Percentiles rank a stretch among this genome's conserved stretches.
phyloP scores from a whole-genome alignment of 2,329 filamentous ascomycete species.

The Rugonectria rugulosa region DNA sequence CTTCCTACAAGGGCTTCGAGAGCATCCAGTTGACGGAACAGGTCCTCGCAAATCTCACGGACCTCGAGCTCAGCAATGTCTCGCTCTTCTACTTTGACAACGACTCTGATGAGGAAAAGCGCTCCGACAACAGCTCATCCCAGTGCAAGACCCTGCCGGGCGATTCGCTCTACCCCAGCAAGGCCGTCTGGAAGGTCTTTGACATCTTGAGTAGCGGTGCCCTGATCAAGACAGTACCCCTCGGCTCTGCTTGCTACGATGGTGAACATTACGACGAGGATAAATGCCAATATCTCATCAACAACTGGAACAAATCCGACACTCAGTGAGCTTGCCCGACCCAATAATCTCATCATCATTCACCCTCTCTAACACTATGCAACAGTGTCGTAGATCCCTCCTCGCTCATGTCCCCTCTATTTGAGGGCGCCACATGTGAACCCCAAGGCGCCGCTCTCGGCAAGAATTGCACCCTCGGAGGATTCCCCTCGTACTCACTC shows the following conservation, averaged over 20 bases:
- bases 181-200: constrained; percentile 42
- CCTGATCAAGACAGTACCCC: constrained; percentile 42
- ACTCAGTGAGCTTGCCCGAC: constrained; percentile 21
- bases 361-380: neutral
- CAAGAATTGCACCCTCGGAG: constrained; percentile 47
- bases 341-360: neutral
- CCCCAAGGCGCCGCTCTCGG: constrained; percentile 34
- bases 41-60: constrained; percentile 41
- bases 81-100: constrained; percentile 43
- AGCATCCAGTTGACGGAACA: constrained; percentile 43
- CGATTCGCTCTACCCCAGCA: constrained; percentile 40
- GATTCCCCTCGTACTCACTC: constrained; percentile 51
- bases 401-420: constrained; percentile 50
- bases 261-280: constrained; percentile 38
- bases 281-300: constrained; percentile 37
- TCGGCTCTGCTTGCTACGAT: constrained; percentile 42
- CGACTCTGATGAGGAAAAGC: constrained; percentile 29
- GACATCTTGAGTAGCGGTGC: constrained; percentile 42
- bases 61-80: constrained; percentile 37
- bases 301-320: constrained; percentile 36
- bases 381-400: constrained; percentile 46
- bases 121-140: constrained; percentile 3
- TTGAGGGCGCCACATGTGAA: constrained; percentile 46
- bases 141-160: constrained; percentile 44
- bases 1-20: constrained; percentile 26